These are phyloP conservation scores for Colletotrichum phormii DNA, from an alignment of 2,329 filamentous ascomycete genomes.

Conservation along the genomic window DNA sequence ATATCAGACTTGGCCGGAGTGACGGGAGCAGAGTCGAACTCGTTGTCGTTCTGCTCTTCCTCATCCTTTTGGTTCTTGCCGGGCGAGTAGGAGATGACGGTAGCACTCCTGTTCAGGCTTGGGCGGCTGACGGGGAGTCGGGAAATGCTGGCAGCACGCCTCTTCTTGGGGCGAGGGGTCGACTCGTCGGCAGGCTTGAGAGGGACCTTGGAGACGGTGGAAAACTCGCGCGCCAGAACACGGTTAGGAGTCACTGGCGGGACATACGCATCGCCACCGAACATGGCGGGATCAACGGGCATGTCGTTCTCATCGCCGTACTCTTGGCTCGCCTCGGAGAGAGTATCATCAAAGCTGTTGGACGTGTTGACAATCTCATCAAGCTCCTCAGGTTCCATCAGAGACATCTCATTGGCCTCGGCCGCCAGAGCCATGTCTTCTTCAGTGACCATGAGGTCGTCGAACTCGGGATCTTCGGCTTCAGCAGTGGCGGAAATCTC, in stretches of 20 bases:
- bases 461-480: constrained; percentile 50
- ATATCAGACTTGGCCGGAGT: constrained; percentile 62
- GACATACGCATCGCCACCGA: constrained; percentile 42
- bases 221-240: constrained; percentile 65
- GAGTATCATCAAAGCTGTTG: constrained; percentile 55
- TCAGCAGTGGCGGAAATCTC: constrained; percentile 43
- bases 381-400: constrained; percentile 58
- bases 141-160: constrained; percentile 63
- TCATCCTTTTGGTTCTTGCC: constrained; percentile 53
- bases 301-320: constrained; percentile 75
- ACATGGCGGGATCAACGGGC: constrained; percentile 64
- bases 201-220: constrained; percentile 83
- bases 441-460: constrained; percentile 60
- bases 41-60: constrained; percentile 41
- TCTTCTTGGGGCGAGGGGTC: constrained; percentile 60
- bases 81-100: constrained; percentile 67
- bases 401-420: constrained; percentile 71
- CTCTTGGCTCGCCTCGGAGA: constrained; percentile 73
- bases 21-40: constrained; percentile 48
- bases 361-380: constrained; percentile 48
- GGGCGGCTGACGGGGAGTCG: constrained; percentile 58
- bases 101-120: constrained; percentile 59
- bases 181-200: constrained; percentile 75
- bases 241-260: constrained; percentile 69
- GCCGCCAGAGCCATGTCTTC: constrained; percentile 69